These are phyloP conservation scores for Sequoiadendron giganteum DNA, from an alignment of 75 land plant genomes.

Conservation along the genomic window DNA sequence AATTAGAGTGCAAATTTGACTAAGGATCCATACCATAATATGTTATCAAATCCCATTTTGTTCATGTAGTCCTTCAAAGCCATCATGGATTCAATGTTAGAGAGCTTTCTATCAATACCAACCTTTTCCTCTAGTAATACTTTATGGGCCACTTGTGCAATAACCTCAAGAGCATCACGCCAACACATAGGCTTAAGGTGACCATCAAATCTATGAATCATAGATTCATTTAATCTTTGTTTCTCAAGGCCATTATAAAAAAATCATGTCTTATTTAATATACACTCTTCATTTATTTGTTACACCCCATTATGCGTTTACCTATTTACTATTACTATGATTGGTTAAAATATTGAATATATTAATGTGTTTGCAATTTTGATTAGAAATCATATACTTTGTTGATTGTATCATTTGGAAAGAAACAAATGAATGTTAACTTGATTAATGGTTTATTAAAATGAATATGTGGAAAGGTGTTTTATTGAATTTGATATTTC, in stretches of 20 bases:
- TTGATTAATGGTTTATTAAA: too few species aligned
- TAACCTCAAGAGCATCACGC: slow-evolving; percentile 86
- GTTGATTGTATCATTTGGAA: too few species aligned
- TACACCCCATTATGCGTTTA: too few species aligned
- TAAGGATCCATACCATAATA: slow-evolving; percentile 51
- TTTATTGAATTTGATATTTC: too few species aligned
- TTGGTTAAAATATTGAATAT: too few species aligned
- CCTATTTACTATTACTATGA: too few species aligned
- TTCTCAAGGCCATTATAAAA: slow-evolving; percentile 96
- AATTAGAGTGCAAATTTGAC: slow-evolving; percentile 80
- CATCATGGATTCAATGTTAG: slow-evolving; percentile 99
- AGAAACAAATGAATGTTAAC: too few species aligned
- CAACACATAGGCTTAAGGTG: slow-evolving; percentile 82
- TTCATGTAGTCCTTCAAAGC: slow-evolving; percentile 91
- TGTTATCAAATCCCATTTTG: slow-evolving; percentile 85
- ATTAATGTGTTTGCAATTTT: too few species aligned
- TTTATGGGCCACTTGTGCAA: slow-evolving; percentile 68
- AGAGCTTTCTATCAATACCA: slow-evolving; percentile 87
- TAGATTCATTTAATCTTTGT: slow-evolving; percentile 95
- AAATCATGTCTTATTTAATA: slow-evolving; percentile 95
- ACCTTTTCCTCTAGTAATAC: slow-evolving; percentile 82
- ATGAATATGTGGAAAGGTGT: too few species aligned
- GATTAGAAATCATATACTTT: too few species aligned
- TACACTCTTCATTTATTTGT: slow-evolving; percentile 97
- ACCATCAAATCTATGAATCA: slow-evolving; percentile 92